A percentile compares a stretch with the other conserved stretches of the same genome.
Evolutionary conservation across 495 filamentous ascomycete species (phyloP).

Genomic region (Margaritispora aquatica): DNA sequence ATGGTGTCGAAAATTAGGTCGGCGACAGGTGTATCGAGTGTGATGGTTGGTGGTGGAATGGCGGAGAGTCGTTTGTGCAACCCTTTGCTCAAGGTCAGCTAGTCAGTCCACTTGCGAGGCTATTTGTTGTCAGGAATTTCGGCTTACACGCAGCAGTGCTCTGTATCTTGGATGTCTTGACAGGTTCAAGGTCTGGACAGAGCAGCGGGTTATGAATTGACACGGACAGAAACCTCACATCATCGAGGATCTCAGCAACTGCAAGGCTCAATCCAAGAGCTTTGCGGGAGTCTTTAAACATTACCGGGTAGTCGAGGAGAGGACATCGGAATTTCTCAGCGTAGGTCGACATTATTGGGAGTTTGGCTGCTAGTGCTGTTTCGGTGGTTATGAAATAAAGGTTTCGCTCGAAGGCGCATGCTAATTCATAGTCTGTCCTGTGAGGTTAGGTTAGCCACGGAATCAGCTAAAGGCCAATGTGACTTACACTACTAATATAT

Average conservation of each 20-base stretch:
- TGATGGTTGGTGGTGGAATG: background rate
- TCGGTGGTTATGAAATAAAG: conserved; percentile 12
- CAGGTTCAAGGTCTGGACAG: background rate
- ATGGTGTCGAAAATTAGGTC: conserved; percentile 4
- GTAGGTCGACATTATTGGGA: conserved; percentile 1
- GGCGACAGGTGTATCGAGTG: background rate
- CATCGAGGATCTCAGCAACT: conserved; percentile 16
- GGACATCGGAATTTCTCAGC: background rate
- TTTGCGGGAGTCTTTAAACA: background rate
- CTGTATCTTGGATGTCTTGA: conserved; percentile 3
- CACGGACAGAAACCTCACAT: conserved; percentile 14
- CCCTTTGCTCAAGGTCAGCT: background rate
- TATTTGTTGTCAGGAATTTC: background rate
- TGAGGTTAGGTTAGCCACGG: background rate
- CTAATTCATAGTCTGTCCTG: conserved; percentile 23
- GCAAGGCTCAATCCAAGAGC: conserved; percentile 1
- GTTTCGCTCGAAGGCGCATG: conserved; percentile 18
- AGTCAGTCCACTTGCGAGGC: background rate
- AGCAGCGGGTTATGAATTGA: background rate
- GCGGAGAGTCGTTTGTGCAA: background rate
- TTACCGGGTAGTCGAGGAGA: background rate
- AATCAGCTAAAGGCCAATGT: background rate
- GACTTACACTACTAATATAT: conserved; percentile 2
- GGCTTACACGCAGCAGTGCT: conserved; percentile 7
- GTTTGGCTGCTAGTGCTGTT: background rate